phyloP scores from a whole-genome alignment of 2,329 filamentous ascomycete genomes.

The Colletotrichum sp. region DNA sequence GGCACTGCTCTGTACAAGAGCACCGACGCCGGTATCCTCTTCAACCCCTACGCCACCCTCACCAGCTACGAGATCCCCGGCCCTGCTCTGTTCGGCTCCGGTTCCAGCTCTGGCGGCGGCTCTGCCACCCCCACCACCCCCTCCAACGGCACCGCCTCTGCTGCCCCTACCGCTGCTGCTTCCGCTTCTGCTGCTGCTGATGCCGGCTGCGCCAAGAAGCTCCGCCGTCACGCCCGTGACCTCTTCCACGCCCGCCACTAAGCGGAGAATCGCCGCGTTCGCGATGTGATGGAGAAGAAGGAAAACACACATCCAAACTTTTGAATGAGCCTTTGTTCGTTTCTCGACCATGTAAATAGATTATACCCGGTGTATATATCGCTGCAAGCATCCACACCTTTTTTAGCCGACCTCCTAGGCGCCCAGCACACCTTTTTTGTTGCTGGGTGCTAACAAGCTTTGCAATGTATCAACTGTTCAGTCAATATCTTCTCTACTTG shows the following conservation, averaged over 20 bases:
- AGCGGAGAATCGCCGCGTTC: background rate
- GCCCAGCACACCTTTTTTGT: slow-evolving; percentile 1
- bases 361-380: slow-evolving; percentile 20
- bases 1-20: slow-evolving; percentile 33
- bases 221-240: slow-evolving; percentile 15
- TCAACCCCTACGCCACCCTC: slow-evolving; percentile 35
- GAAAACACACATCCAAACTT: background rate
- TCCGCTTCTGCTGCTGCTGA: background rate
- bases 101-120: slow-evolving; percentile 18
- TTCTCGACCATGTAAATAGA: slow-evolving; percentile 19
- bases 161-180: background rate
- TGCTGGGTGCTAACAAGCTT: slow-evolving; percentile 2
- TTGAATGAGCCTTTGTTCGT: slow-evolving; percentile 7
- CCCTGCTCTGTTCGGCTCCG: slow-evolving; percentile 24
- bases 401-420: slow-evolving; percentile 1
- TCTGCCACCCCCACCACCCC: slow-evolving; percentile 22
- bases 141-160: background rate
- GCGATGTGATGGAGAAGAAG: background rate
- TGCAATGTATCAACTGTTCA: slow-evolving; percentile 14
- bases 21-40: slow-evolving; percentile 35
- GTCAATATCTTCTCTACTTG: background rate
- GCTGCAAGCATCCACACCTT: slow-evolving; percentile 7
- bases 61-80: slow-evolving; percentile 35
- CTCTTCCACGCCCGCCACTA: slow-evolving; percentile 5
- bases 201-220: background rate